Conservation (phyloP, 176 grass and related monocot genomes). For the Aegilops tauschii region DNA sequence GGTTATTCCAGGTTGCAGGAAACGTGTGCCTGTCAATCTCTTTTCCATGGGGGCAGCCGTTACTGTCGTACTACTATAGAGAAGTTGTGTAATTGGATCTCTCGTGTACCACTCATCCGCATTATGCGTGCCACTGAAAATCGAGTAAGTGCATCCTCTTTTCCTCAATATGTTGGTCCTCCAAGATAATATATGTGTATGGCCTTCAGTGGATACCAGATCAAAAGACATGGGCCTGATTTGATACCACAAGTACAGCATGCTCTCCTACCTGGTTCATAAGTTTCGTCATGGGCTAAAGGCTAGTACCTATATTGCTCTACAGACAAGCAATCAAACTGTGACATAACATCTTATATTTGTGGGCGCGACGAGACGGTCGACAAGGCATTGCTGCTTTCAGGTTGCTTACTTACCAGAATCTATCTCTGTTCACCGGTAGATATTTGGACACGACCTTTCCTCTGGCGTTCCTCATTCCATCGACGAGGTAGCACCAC, state of each 20-base stretch:
- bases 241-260: slow-evolving; percentile 22
- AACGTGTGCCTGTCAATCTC: slow-evolving; percentile 14
- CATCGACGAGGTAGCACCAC: slow-evolving; percentile 70
- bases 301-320: neutral
- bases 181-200: slow-evolving; percentile 30
- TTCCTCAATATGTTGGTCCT: slow-evolving; percentile 31
- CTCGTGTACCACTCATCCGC: slow-evolving; percentile 40
- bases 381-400: neutral
- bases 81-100: slow-evolving; percentile 40
- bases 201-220: slow-evolving; percentile 48
- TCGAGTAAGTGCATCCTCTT: slow-evolving; percentile 34
- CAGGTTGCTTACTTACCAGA: slow-evolving; percentile 43
- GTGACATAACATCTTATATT: neutral
- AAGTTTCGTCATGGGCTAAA: slow-evolving; percentile 29
- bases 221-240: slow-evolving; percentile 50
- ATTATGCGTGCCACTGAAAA: slow-evolving; percentile 26
- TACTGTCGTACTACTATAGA: slow-evolving; percentile 24
- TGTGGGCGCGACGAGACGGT: neutral
- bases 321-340: neutral
- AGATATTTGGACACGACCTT: slow-evolving; percentile 69
- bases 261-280: slow-evolving; percentile 31
- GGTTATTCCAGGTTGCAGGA: slow-evolving; percentile 18
- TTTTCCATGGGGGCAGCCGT: slow-evolving; percentile 21
- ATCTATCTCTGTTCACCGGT: slow-evolving; percentile 69
- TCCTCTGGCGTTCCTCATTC: slow-evolving; percentile 62